Evolutionary conservation across 2,329 filamentous ascomycete genomes (phyloP), one percentile per base, ranked within the genome.

Genomic region (Hypoxylon sp.): DNA sequence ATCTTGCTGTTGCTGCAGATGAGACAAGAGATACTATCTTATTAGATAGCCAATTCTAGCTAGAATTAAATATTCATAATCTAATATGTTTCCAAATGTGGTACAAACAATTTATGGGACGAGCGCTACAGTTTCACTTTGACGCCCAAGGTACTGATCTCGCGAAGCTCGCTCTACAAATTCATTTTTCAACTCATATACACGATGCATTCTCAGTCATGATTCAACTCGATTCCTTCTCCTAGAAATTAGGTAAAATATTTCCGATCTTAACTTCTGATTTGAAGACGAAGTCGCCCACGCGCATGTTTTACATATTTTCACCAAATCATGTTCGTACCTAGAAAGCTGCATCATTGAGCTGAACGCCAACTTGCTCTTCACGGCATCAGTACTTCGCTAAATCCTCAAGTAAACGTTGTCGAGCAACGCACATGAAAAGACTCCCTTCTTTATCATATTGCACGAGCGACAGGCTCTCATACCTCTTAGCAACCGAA

Each of bases 21-120:
- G 51, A 53, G 34, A 53, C 51, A 53, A 7, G n/a, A 36, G 19
- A n/a, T 13, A 38, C 25, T 53, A 53, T 30, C 25, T 14, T 34
- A 28, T 53, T n/a, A 28, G 11, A 21, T 14, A 23, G 14, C 21
- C 32, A 30, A 13, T 43, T 34, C 11, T 11, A 43, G 23, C 5
- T 13, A 28, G 41, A 45, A 55, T 45, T 21, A 10, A 25, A 32
- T n/a, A 23, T 55, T 45, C 5, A 2, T 30, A 34, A 14, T 28
- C 28, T 43, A 19, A 19, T 25, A 28, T n/a, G 21, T 28, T 38
- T 53, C 21, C 21, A 6, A 25, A 23, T n/a, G 14, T 5, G 17
- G 21, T 21, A 7, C 7, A 21, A 21, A 11, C 38, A 21, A 43
- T 17, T 21, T 5, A 21, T 7, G 14, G 11, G 17, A 43, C 38